Evolutionary conservation across 352 stramenopile species (phyloP), one percentile per base, ranked within the genome.

Genomic region (Phytopythium vexans): DNA sequence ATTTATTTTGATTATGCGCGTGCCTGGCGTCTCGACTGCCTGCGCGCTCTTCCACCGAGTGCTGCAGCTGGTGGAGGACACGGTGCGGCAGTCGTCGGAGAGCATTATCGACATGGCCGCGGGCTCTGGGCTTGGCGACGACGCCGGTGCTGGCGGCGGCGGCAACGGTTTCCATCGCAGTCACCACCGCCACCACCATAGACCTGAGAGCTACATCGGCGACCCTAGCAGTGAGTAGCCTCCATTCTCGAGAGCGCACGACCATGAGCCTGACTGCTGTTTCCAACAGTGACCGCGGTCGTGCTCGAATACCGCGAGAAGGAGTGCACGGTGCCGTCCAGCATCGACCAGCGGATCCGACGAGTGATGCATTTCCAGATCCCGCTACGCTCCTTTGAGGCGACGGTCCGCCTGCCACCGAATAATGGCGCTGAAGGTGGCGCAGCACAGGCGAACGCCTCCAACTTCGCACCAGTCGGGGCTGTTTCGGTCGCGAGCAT

Each of bases 331-430:
- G 76, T 95, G 52, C 79, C 84, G 31, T 74, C 71, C 41, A 89
- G 82, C 56, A 92, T 94, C 62, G 90, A 92, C 60, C 67, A 77
- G 39, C 78, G 86, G 60, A 95, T 95, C 77, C 83, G 88, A 42
- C 82, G 85, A 15, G 82, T 93, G 48, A 95, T 95, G 86, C 86
- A 95, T 49, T 91, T 94, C 54, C 74, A 89, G 63, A 92, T 94
- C 54, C 82, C 83, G 21, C 61, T 92, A 44, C 73, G 82, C 56
- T 87, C 85, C 2, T 95, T 95, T 59, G 85, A 95, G 47, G 85
- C 85, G 0, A 95, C 78, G 0, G 82, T 95, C 36, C 68, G 84
- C 11, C 68, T 95, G 43, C 85, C 82, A 2, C 63, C 78, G 15
- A 66, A 72, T 2, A 54, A 71, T 27, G 21, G 2, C 21, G 21